phyloP scores from a whole-genome alignment of 768 basidiomycete genomes.

The Auriscalpium orientale region DNA sequence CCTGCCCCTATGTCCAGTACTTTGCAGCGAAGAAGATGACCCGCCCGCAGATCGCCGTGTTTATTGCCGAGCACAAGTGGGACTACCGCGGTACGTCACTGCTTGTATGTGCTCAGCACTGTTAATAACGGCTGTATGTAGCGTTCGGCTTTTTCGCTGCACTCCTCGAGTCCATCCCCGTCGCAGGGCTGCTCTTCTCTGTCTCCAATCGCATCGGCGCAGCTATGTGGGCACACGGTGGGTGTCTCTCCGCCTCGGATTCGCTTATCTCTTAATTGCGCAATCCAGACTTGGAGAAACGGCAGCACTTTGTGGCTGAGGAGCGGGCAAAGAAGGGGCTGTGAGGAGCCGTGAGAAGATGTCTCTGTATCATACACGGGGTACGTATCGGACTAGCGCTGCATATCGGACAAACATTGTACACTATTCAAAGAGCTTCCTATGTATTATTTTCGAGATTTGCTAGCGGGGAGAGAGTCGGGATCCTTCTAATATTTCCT shows the following conservation, averaged over 20 bases:
- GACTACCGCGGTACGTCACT: conserved; percentile 62
- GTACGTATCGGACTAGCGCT: too few species aligned
- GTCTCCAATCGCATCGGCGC: conserved; percentile 86
- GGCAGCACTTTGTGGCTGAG: conserved; percentile 39
- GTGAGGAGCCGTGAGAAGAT: background rate
- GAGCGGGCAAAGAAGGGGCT: conserved; percentile 3
- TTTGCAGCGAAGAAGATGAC: conserved; percentile 84
- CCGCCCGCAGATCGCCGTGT: conserved; percentile 55
- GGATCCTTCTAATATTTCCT: too few species aligned
- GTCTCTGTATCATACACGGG: too few species aligned
- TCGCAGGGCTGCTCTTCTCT: conserved; percentile 75
- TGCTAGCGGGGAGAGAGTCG: too few species aligned
- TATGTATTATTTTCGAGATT: too few species aligned
- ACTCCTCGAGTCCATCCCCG: conserved; percentile 72
- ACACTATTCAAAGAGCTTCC: too few species aligned
- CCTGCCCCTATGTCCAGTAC: conserved; percentile 40
- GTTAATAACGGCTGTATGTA: conserved; percentile 19
- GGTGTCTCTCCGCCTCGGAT: background rate
- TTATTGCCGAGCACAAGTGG: conserved; percentile 87
- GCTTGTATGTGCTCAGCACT: background rate
- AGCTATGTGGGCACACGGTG: conserved; percentile 91
- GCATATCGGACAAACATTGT: too few species aligned
- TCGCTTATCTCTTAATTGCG: background rate
- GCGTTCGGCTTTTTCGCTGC: conserved; percentile 85
- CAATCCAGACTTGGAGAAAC: conserved; percentile 53